Base-by-base conservation (phyloP, 139 green algal genomes). In the Chlorella sorokiniana region DNA sequence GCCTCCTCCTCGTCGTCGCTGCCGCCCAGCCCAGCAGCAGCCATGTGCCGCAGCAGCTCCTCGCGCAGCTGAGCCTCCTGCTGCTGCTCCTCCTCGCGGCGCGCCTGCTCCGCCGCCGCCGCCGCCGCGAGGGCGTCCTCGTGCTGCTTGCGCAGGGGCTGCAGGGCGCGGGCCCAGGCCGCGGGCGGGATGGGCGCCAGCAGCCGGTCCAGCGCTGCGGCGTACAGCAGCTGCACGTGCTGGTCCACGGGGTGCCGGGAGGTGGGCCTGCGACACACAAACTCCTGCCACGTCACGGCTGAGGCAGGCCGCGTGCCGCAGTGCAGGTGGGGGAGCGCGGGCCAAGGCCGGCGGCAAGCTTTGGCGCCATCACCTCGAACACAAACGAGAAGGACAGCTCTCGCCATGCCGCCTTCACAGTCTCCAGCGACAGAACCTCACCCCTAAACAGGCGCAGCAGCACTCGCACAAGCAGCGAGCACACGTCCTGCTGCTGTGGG, bases 281-380 rank as follows among this genome's bases (percentile, higher is more conserved):
- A 27, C 3, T 44, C 4, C 4, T 4, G 4, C 29, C 5, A 18
- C 8, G 59, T 8, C 6, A 65, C 18, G 25, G 9, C 33, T 25
- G 2, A 73, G 6, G 31, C 14, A 51, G 27, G 35, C 65, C 8
- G 40, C 20, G 5, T 16, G 16, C 35, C 14, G 42, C n/a, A 27
- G 27, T 2, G 41, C 44, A 42, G 25, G 14, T 4, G 33, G 27
- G 8, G 7, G 5, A 5, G 63, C 7, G 33, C 69, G 23, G 8
- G 18, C 42, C 64, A 8, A n/a, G n/a, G n/a, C n/a, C n/a, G n/a
- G n/a, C n/a, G n/a, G n/a, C n/a, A n/a, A n/a, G n/a, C n/a, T n/a
- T n/a, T n/a, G n/a, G n/a, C n/a, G n/a, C n/a, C n/a, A n/a, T n/a
- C 70, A 86, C 82, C 82, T 76, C 38, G 25, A 83, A 86, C 6